A percentile compares a stretch with the other conserved stretches of the same genome.
These are phyloP conservation scores for Alternaria incomplexa DNA, from an alignment of 2,329 filamentous ascomycete species.

Conservation along the genomic window DNA sequence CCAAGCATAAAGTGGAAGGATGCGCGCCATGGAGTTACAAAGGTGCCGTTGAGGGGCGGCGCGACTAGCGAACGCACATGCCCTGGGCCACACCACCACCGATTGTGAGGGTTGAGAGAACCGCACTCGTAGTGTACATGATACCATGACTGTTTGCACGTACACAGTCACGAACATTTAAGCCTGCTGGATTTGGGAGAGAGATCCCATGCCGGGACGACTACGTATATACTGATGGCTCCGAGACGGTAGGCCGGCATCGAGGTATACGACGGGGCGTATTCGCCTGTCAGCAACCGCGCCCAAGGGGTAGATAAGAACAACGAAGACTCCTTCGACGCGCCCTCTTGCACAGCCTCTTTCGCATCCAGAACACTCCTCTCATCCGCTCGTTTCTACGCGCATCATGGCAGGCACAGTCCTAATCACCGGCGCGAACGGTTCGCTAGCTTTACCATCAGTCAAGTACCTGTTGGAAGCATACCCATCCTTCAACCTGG, in stretches of 20 bases:
- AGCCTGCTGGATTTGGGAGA: neutral
- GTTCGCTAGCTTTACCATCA: slow-evolving; percentile 28
- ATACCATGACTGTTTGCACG: neutral
- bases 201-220: neutral
- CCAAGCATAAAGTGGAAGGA: neutral
- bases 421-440: slow-evolving; percentile 29
- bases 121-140: neutral
- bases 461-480: slow-evolving; percentile 21
- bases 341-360: neutral
- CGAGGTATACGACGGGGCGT: neutral
- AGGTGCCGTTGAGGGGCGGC: neutral
- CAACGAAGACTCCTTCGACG: neutral
- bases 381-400: neutral
- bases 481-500: slow-evolving; percentile 16
- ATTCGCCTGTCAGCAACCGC: neutral
- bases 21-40: neutral
- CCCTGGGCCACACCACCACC: neutral
- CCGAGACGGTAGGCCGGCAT: neutral
- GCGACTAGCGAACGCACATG: neutral
- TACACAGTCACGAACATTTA: neutral
- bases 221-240: neutral
- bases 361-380: neutral
- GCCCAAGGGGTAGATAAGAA: neutral
- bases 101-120: neutral
- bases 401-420: neutral